Percentiles rank a stretch among this genome's conserved stretches.
Evolutionary conservation across 345 rosid species (phyloP).

Genomic region (Syzygium jambos): DNA sequence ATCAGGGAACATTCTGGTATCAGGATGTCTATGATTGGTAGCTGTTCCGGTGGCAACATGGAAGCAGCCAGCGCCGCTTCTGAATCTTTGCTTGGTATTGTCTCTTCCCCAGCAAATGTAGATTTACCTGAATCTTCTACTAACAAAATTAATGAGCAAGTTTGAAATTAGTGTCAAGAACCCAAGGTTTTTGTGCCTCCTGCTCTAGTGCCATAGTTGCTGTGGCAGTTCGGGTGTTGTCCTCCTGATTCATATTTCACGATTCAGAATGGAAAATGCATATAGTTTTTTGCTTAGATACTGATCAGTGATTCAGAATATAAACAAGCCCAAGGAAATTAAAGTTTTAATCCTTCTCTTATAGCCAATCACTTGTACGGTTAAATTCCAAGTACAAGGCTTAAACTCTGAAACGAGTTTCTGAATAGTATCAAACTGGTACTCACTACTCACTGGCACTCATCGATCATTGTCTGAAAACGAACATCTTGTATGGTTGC

Average conservation of each 20-base stretch:
- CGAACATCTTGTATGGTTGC: background rate
- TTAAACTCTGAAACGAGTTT: background rate
- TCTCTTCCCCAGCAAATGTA: slow-evolving; percentile 16
- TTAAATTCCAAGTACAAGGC: background rate
- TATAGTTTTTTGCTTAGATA: background rate
- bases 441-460: background rate
- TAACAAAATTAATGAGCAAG: background rate
- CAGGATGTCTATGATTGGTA: background rate
- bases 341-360: background rate
- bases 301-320: background rate
- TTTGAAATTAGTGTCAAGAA: background rate
- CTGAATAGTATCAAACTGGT: background rate
- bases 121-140: background rate
- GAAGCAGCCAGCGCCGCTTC: slow-evolving; percentile 38
- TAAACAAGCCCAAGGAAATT: background rate
- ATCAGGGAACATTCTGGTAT: slow-evolving; percentile 24
- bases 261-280: background rate
- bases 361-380: background rate
- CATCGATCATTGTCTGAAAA: background rate
- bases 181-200: background rate
- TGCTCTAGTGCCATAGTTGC: background rate
- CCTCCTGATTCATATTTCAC: background rate
- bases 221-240: background rate
- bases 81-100: slow-evolving; percentile 36
- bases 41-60: slow-evolving; percentile 24